These are phyloP conservation scores for Parasitella parasitica DNA, from an alignment of 371 early-diverging fungal genomes.

Conservation along the genomic window DNA sequence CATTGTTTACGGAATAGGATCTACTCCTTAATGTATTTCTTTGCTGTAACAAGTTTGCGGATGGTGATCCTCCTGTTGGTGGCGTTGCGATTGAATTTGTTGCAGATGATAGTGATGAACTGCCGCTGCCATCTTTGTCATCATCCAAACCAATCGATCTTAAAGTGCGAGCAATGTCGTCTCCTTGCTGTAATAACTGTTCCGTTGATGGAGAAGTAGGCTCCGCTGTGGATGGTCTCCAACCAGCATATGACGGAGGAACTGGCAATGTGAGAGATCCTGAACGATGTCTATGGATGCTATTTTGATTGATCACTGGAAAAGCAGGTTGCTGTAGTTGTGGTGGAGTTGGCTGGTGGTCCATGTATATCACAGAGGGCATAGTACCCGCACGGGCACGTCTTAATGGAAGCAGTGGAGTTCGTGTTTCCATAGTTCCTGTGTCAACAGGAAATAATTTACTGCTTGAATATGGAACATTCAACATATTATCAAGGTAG, in stretches of 20 bases:
- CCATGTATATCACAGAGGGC: conserved; percentile 58
- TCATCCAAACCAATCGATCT: conserved; percentile 81
- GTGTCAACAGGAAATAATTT: neutral
- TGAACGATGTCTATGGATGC: conserved; percentile 42
- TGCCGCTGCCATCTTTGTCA: conserved; percentile 30
- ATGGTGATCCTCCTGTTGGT: conserved; percentile 22
- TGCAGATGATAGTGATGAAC: conserved; percentile 19
- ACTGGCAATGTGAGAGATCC: conserved; percentile 67
- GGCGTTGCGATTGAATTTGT: conserved; percentile 24
- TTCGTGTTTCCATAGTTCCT: neutral
- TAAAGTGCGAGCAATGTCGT: conserved; percentile 68
- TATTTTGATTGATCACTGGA: neutral
- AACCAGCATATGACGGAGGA: conserved; percentile 41
- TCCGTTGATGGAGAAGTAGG: conserved; percentile 47
- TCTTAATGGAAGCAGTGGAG: conserved; percentile 25
- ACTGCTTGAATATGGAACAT: neutral
- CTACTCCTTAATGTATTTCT: conserved; percentile 38
- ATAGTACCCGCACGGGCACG: conserved; percentile 79
- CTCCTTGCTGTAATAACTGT: conserved; percentile 49
- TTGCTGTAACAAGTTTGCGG: conserved; percentile 5
- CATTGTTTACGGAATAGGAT: conserved; percentile 71
- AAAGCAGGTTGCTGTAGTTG: neutral
- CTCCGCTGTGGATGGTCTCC: conserved; percentile 36
- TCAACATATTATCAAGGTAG: conserved; percentile 5
- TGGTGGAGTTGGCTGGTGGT: conserved; percentile 17